Evolutionary conservation across 352 stramenopile genomes (phyloP).

Genomic region (Phytophthora hybrid): DNA sequence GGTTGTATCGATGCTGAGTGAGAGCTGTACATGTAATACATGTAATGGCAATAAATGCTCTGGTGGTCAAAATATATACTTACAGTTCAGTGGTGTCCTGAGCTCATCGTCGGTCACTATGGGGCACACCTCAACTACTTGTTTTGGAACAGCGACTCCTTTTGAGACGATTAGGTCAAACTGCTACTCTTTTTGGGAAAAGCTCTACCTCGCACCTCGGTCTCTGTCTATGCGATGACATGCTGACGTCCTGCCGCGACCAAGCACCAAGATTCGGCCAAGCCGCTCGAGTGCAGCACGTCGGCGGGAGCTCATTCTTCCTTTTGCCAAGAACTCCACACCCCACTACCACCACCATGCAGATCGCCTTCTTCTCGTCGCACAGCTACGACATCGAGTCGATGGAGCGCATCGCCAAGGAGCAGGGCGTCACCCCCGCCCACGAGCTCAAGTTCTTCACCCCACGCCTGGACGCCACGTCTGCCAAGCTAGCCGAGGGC

Average conservation of each 20-base stretch:
- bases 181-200: too few relatives aligned
- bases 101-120: too few relatives aligned
- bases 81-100: too few relatives aligned
- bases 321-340: conserved; percentile 33
- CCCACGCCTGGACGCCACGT: conserved; percentile 52
- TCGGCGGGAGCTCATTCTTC: conserved; percentile 21
- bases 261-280: conserved; percentile 20
- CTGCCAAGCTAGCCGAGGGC: conserved; percentile 54
- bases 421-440: conserved; percentile 40
- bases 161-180: too few relatives aligned
- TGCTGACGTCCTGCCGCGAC: not conserved
- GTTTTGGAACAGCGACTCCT: too few relatives aligned
- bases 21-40: too few relatives aligned
- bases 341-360: conserved; percentile 33
- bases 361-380: conserved; percentile 81
- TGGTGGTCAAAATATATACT: too few relatives aligned
- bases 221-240: conserved; percentile 3
- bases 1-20: too few relatives aligned
- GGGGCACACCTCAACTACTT: too few relatives aligned
- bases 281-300: not conserved
- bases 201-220: conserved; percentile 5
- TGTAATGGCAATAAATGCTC: too few relatives aligned
- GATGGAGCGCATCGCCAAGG: conserved; percentile 45
- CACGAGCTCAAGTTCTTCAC: conserved; percentile 65
- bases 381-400: conserved; percentile 75